A percentile compares a stretch with the other conserved stretches of the same genome.
Conservation (phyloP, 2,329 filamentous ascomycete species). For the Dryadomyces quercivorus region DNA sequence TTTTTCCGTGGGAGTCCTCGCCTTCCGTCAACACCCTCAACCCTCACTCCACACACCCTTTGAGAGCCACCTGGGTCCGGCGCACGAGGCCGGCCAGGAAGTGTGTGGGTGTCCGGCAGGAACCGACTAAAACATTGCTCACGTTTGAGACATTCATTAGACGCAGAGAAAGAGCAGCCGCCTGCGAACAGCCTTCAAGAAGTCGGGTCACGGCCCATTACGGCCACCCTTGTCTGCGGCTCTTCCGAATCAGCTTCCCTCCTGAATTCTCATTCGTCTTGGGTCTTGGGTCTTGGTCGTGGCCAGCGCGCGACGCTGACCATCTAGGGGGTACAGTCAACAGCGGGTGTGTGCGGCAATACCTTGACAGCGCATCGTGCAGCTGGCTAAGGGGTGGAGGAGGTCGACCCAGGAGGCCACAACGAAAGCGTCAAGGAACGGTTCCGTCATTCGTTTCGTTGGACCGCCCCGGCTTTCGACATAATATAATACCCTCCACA, state of each 20-base stretch:
- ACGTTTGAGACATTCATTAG: background rate
- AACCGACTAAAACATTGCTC: background rate
- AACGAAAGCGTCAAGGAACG: background rate
- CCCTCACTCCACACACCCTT: background rate
- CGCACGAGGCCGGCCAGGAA: constrained; percentile 2
- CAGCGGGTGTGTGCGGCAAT: background rate
- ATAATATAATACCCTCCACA: background rate
- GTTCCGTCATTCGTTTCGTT: background rate
- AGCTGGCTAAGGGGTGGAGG: constrained; percentile 7
- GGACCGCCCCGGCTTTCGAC: background rate
- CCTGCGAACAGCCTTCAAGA: background rate
- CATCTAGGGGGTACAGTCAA: background rate
- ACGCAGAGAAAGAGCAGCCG: background rate
- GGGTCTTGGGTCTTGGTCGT: background rate
- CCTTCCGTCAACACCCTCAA: too few species aligned
- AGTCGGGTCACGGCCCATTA: background rate
- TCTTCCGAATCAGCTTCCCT: background rate
- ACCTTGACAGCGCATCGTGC: constrained; percentile 13
- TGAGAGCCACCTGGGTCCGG: background rate
- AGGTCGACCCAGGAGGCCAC: background rate
- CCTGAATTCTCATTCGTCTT: background rate
- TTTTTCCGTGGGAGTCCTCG: background rate
- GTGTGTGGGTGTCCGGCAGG: background rate
- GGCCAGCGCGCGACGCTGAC: background rate
- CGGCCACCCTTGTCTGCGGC: background rate